Conservation (phyloP, 2,329 filamentous ascomycete genomes). For the Trichoderma lentiforme region DNA sequence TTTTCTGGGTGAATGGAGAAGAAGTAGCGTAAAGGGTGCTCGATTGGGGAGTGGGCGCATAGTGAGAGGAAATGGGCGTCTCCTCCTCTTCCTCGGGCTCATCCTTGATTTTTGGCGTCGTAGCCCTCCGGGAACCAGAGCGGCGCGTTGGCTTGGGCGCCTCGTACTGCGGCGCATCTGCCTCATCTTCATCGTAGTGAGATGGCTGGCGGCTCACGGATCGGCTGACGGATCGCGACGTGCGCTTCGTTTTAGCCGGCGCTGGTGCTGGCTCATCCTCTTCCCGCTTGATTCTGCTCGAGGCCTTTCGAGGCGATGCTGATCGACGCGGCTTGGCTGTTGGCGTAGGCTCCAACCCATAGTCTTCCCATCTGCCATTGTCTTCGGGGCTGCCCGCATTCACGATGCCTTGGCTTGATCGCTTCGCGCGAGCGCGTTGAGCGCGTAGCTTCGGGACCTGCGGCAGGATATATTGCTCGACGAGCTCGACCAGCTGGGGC, state of each 20-base stretch:
- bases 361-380: constrained; percentile 59
- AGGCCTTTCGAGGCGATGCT: constrained; percentile 53
- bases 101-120: constrained; percentile 50
- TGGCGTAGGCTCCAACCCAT: constrained; percentile 51
- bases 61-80: constrained; percentile 1
- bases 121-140: constrained; percentile 49
- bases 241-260: constrained; percentile 46
- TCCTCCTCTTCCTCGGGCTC: constrained; percentile 44
- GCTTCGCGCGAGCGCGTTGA: constrained; percentile 73
- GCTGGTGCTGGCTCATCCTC: constrained; percentile 42
- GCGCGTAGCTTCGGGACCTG: constrained; percentile 74
- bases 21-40: not conserved
- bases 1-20: not conserved
- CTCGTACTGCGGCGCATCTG: constrained; percentile 35
- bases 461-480: constrained; percentile 74
- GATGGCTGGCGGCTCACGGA: constrained; percentile 54
- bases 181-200: constrained; percentile 46
- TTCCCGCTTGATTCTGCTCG: constrained; percentile 51
- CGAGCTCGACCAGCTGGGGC: constrained; percentile 77
- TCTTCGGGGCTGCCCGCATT: constrained; percentile 66
- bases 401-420: constrained; percentile 81
- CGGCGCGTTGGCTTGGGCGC: constrained; percentile 45
- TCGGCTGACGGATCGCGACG: constrained; percentile 53
- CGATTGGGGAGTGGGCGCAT: not conserved
- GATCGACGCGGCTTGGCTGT: constrained; percentile 47